Conservation (phyloP, 768 basidiomycete species). For the Cyclocybe cylindracea region DNA sequence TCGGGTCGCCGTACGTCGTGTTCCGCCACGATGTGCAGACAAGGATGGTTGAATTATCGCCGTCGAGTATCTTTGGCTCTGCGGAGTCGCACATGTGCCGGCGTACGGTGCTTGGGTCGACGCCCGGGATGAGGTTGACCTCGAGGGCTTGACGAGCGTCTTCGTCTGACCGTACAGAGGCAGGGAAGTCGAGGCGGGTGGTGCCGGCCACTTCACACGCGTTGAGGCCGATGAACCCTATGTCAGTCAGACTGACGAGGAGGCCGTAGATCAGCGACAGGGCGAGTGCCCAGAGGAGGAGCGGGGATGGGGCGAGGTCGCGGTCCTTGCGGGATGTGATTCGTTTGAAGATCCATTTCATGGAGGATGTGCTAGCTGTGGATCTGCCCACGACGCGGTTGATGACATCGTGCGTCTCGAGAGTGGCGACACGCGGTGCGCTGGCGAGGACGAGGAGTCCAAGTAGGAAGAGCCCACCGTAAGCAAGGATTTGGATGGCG, state of each 20-base stretch:
- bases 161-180: conserved; percentile 12
- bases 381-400: conserved; percentile 19
- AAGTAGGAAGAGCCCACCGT: conserved; percentile 17
- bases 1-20: conserved; percentile 19
- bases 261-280: conserved; percentile 11
- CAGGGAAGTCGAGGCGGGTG: conserved; percentile 14
- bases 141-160: conserved; percentile 10
- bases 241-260: conserved; percentile 7
- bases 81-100: conserved; percentile 2
- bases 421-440: conserved; percentile 19
- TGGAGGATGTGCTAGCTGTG: conserved; percentile 9
- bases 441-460: conserved; percentile 17
- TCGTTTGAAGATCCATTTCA: conserved; percentile 20
- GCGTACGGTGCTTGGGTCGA: background rate
- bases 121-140: background rate
- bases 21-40: conserved; percentile 23
- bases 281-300: conserved; percentile 15
- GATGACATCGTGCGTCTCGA: conserved; percentile 22
- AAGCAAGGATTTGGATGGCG: conserved; percentile 22
- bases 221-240: conserved; percentile 4
- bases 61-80: background rate
- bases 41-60: conserved; percentile 6
- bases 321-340: conserved; percentile 3
- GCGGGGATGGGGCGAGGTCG: conserved; percentile 14
- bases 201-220: conserved; percentile 13